Evolutionary conservation across 23 red algal species (phyloP), one percentile per base, ranked within the genome.

Genomic region (Agarophyton chilense): DNA sequence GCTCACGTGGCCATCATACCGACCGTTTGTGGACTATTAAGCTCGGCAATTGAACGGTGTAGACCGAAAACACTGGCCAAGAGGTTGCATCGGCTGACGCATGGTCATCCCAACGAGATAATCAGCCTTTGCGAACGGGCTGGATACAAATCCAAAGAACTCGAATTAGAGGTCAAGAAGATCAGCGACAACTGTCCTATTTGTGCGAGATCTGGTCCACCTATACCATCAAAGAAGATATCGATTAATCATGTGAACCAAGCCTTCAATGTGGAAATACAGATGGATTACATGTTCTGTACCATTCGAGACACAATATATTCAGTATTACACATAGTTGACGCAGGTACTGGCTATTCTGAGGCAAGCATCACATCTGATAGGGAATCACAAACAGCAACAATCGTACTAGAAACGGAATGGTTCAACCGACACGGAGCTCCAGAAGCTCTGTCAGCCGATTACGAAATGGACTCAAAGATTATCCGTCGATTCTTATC

Each of bases 231-330:
- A 18, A 52, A 41, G 17, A 84, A 84, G 36, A 67, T 84, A 39
- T 68, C 80, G 24, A 51, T 84, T 12, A 67, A 39, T 8, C 80
- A 84, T 22, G 80, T 84, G 5, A 68, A 71, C 57, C 0, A 84
- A 45, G 54, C 33, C 9, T 84, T 84, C 14, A 82, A 82, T 0
- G 52, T 63, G 16, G 78, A 82, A 34, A 55, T 82, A 5, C 78
- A 82, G 26, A 25, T 49, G 6, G 80, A 84, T 42, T 87, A 70
- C 40, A 72, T 46, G 28, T 46, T 58, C 31, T 50, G 49, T 38
- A 36, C 24, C 38, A 87, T 75, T 12, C 0, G 83, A 76, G 24
- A 24, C 62, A 55, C 38, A n/a, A 74, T 24, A 0, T 56, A 66
- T 0, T 38, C 36, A 3, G 49, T 87, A 0, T 22, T 87, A 31